Conservation (phyloP, 352 stramenopile species). For the Globisporangium emineosum region DNA sequence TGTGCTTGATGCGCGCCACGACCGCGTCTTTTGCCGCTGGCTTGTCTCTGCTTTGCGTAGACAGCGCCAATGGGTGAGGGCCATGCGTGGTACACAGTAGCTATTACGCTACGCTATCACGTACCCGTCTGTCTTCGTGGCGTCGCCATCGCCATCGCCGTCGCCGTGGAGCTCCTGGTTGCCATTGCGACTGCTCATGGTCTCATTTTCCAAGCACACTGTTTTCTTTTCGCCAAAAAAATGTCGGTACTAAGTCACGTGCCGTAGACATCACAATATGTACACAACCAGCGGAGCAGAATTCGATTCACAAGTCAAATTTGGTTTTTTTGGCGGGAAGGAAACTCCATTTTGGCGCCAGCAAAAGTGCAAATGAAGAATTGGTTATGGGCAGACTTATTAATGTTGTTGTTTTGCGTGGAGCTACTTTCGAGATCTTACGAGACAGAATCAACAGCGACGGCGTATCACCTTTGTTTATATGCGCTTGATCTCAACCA, state of each 20-base stretch:
- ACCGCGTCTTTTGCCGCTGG: conserved; percentile 14
- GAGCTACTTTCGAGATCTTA: neutral
- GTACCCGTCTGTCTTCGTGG: neutral
- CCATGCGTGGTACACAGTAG: too few relatives aligned
- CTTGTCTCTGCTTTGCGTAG: neutral
- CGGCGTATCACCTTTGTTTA: conserved; percentile 20
- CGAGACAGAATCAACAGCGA: neutral
- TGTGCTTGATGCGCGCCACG: conserved; percentile 51
- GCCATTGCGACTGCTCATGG: conserved; percentile 16
- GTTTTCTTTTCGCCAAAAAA: neutral
- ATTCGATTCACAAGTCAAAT: neutral
- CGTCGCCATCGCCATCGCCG: neutral
- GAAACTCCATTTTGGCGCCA: conserved; percentile 1
- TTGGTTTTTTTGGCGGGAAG: neutral
- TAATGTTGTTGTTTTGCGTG: neutral
- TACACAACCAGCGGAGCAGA: neutral
- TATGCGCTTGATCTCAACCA: conserved; percentile 92
- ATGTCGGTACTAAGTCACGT: neutral
- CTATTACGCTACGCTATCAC: neutral
- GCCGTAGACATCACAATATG: neutral
- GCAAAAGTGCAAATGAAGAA: too few relatives aligned
- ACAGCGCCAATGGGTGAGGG: neutral
- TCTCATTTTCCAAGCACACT: neutral
- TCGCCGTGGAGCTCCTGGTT: conserved; percentile 12
- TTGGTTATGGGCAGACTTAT: neutral